A percentile compares a stretch with the other conserved stretches of the same genome.
These are phyloP conservation scores for Rhizopogon vulgaris DNA, from an alignment of 768 basidiomycete species.

Conservation along the genomic window DNA sequence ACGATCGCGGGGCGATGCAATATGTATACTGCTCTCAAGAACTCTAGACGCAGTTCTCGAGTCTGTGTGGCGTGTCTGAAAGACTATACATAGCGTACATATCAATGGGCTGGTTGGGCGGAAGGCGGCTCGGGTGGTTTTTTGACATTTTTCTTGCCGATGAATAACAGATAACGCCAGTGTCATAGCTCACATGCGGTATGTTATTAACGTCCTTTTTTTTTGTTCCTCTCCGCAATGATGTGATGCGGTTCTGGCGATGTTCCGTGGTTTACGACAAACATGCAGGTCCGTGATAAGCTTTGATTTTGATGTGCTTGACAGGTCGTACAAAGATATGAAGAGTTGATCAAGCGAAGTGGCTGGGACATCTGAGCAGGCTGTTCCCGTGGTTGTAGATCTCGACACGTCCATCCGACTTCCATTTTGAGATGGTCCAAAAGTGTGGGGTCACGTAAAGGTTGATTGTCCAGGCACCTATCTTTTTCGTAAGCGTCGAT, in stretches of 20 bases:
- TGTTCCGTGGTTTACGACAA: neutral
- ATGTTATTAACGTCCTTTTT: neutral
- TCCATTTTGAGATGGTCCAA: neutral
- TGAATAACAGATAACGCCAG: too few species aligned
- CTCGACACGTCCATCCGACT: neutral
- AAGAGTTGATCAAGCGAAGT: neutral
- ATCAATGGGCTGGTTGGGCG: neutral
- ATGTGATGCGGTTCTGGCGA: neutral
- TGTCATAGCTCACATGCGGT: too few species aligned
- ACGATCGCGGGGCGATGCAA: neutral
- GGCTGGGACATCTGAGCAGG: neutral
- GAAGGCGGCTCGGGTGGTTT: neutral
- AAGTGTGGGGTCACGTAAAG: neutral
- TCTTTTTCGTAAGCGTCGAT: conserved; percentile 3
- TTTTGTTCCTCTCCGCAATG: neutral
- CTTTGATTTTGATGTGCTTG: neutral
- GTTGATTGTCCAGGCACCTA: conserved; percentile 2
- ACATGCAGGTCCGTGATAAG: neutral
- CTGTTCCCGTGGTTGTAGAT: neutral
- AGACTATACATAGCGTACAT: neutral
- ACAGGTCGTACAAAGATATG: neutral
- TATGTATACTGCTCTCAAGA: neutral
- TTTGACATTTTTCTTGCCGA: neutral
- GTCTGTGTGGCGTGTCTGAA: neutral
- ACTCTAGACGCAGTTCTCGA: neutral